Conservation (phyloP, 2,329 filamentous ascomycete genomes). For the Trichoderma sp. region DNA sequence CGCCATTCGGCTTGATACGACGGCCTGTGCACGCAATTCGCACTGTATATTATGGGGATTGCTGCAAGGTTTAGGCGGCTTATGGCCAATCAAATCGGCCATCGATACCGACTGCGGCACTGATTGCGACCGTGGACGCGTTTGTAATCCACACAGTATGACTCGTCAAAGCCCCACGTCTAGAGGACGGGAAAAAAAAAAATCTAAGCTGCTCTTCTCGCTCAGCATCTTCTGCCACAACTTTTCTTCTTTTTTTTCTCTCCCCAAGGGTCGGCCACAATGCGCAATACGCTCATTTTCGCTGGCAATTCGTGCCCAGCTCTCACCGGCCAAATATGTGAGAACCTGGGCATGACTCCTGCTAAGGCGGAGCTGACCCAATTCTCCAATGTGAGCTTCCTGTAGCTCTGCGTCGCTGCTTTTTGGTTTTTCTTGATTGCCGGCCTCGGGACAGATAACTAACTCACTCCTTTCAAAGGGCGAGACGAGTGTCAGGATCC, state of each 20-base stretch:
- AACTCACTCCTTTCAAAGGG: constrained; percentile 49
- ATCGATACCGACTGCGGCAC: background rate
- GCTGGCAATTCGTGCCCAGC: constrained; percentile 67
- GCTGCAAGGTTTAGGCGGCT: background rate
- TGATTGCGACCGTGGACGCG: background rate
- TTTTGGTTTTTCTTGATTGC: constrained; percentile 11
- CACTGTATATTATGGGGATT: background rate
- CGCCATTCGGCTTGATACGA: background rate
- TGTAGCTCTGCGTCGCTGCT: constrained; percentile 28
- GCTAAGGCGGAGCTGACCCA: constrained; percentile 67
- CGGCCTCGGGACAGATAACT: constrained; percentile 28
- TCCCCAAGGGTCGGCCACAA: constrained; percentile 41
- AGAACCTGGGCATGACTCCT: constrained; percentile 66
- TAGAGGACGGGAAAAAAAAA: constrained; percentile 19
- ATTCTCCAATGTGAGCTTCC: constrained; percentile 66
- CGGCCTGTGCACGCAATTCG: background rate
- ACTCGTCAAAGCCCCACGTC: constrained; percentile 14
- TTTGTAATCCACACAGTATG: constrained; percentile 7
- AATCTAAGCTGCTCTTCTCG: constrained; percentile 21
- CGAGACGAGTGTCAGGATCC: constrained; percentile 69
- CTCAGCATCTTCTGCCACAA: constrained; percentile 11
- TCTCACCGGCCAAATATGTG: constrained; percentile 66
- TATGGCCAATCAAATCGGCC: background rate
- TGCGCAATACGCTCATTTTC: constrained; percentile 69
- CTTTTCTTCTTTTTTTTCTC: constrained; percentile 28